These are phyloP conservation scores for Cichorium intybus DNA, from an alignment of 140 eudicot genomes.

Conservation along the genomic window DNA sequence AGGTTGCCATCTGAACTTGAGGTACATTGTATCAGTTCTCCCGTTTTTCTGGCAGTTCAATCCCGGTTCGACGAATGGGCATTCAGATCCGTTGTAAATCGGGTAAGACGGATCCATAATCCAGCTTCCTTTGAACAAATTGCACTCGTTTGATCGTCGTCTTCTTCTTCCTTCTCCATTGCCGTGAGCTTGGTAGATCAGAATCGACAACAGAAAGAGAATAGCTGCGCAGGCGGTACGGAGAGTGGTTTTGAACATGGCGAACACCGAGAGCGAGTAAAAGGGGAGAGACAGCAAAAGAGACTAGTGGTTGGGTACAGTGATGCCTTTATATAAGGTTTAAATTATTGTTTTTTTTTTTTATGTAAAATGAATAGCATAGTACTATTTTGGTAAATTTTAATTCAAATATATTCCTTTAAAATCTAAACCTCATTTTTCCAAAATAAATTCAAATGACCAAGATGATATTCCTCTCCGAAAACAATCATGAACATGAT, in stretches of 20 bases:
- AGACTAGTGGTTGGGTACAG: constrained; percentile 7
- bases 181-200: constrained; percentile 1
- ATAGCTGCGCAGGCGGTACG: not conserved
- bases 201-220: not conserved
- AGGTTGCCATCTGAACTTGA: constrained; percentile 74
- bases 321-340: not conserved
- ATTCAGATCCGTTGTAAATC: constrained; percentile 43
- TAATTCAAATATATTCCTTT: no score
- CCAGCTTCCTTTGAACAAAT: constrained; percentile 59
- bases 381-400: no score
- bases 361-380: not conserved
- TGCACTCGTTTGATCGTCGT: constrained; percentile 14
- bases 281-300: not conserved
- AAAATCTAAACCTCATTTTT: no score
- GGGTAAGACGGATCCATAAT: constrained; percentile 44
- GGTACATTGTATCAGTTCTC: constrained; percentile 49
- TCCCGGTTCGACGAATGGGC: constrained; percentile 55
- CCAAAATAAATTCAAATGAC: no score
- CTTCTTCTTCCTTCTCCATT: constrained; percentile 2
- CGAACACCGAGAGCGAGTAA: not conserved
- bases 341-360: no score
- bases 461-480: no score
- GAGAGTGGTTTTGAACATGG: constrained; percentile 6
- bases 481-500: no score
- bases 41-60: constrained; percentile 68